Evolutionary conservation across 192 early-diverging fungal species (phyloP).

Genomic region (Mortierella antarctica): DNA sequence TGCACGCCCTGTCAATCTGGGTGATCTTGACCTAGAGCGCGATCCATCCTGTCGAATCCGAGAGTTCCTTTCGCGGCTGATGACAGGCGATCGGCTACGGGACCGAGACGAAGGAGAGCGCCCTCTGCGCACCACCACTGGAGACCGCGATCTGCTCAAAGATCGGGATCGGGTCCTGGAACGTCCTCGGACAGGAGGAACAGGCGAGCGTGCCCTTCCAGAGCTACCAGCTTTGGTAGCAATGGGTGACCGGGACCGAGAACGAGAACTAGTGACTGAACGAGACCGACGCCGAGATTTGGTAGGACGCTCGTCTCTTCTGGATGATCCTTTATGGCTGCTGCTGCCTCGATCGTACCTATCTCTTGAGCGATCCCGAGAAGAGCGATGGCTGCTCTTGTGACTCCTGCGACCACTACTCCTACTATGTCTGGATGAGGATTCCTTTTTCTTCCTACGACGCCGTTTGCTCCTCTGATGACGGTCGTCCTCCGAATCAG

Average conservation of each 20-base stretch:
- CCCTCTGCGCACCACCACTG: no score
- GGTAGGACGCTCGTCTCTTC: constrained; percentile 3
- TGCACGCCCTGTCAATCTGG: no score
- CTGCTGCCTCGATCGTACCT: not conserved
- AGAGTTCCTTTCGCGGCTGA: no score
- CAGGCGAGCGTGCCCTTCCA: not conserved
- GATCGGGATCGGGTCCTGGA: constrained; percentile 19
- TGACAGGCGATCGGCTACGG: no score
- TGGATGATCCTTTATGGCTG: not conserved
- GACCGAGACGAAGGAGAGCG: no score
- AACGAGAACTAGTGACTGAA: not conserved
- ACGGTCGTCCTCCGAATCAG: constrained; percentile 24
- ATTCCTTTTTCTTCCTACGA: constrained; percentile 6
- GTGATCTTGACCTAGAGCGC: not conserved
- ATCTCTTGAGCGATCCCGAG: constrained; percentile 15
- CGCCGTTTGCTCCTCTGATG: constrained; percentile 11
- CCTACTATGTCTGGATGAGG: constrained; percentile 20
- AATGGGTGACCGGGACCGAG: constrained; percentile 21
- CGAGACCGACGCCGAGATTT: constrained; percentile 1
- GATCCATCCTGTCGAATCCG: not conserved
- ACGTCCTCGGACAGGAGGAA: not conserved
- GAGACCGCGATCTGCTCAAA: no score
- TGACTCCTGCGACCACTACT: constrained; percentile 6
- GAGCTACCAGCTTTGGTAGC: not conserved
- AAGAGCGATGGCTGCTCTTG: not conserved